Base-by-base conservation (phyloP, 1,284 basidiomycete species). In the Ceratorhiza oryzae-sativae region DNA sequence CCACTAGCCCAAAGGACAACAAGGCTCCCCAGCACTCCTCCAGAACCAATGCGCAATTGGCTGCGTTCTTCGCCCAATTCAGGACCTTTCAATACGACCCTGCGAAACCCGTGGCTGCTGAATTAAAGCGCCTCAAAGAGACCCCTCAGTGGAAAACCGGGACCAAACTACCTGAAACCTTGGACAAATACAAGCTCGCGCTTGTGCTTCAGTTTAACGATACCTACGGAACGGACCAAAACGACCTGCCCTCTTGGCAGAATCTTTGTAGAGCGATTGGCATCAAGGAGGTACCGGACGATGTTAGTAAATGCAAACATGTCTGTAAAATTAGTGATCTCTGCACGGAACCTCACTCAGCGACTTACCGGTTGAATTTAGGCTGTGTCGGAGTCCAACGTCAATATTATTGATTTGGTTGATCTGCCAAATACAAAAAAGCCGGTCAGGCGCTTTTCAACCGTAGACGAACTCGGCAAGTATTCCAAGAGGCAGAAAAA, bases 161-260 rank as follows among this genome's bases (percentile, higher is more conserved):
- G 2, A 48, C 34, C 10, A 34, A 60, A 3, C 34, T n/a, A 27
- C 36, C 13, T 15, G 15, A 55, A 32, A 18, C 65, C 23, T 25
- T 51, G 5, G 25, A 5, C 10, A 25, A 23, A 6, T 42, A 55
- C 27, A 42, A 46, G 27, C 49, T 30, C 23, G 65, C 65, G 9
- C 36, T 55, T 2, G 42, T 46, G 15, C 27, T 55, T 18, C 36
- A 68, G 39, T 68, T 68, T 41, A 68, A 68, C 39, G 53, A 9
- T 2, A 41, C 51, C 18, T 68, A 56, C 30, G 65, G 65, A 1
- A 68, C 65, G 12, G 53, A 68, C n/a, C 49, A 68, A 36, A 68
- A 68, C 27, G 53, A 58, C 18, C 12, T 68, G 0, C 23, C 25
- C 15, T 34, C 65, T 10, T 68, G 65, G 65, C 65, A 68, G 23